Evolutionary conservation across 1,139 yeast species (phyloP), one percentile per base, ranked within the genome.

Genomic region (Candida smagusa): DNA sequence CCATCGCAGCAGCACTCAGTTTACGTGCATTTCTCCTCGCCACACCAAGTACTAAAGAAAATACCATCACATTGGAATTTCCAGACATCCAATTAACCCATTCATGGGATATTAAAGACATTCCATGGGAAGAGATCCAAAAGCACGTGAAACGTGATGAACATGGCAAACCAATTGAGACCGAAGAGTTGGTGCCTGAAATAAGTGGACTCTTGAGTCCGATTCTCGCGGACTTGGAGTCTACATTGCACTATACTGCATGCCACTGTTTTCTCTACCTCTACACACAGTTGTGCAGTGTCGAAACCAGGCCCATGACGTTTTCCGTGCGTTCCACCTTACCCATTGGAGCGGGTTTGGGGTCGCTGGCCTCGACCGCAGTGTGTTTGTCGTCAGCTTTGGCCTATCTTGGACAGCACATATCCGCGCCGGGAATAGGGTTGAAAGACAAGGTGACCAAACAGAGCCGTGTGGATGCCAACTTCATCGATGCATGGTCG

Each of bases 321-420:
- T 88, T 83, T 58, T 71, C 79, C 5, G 79, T 88, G 21, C 74
- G 92, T 40, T 86, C 96, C 0, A 82, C 95, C 0, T 68, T 90
- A 37, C 98, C 99, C 0, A 85, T 92, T 38, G 97, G 99, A 22
- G 97, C 98, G 1, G 99, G 99, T 0, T 70, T 92, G 36, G 99
- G 99, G 0, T 87, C 96, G 1, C 86, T 96, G 35, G 98, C 97
- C 1, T 81, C 96, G 2, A 78, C 87, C 12, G 79, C 95, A 0
- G 98, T 92, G 9, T 84, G 95, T 55, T 59, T 92, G 30, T 78
- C 96, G 0, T 69, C 94, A 8, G 92, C 95, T 0, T 65, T 92
- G 56, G 71, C 87, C 5, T 58, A 72, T 23, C 61, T 86, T 22
- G 84, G 88, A 1, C 78, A 77, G 5, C 80, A 76, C 46, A 66